These are phyloP conservation scores for Iberis amara DNA, from an alignment of 441 rosid genomes.

Conservation along the genomic window DNA sequence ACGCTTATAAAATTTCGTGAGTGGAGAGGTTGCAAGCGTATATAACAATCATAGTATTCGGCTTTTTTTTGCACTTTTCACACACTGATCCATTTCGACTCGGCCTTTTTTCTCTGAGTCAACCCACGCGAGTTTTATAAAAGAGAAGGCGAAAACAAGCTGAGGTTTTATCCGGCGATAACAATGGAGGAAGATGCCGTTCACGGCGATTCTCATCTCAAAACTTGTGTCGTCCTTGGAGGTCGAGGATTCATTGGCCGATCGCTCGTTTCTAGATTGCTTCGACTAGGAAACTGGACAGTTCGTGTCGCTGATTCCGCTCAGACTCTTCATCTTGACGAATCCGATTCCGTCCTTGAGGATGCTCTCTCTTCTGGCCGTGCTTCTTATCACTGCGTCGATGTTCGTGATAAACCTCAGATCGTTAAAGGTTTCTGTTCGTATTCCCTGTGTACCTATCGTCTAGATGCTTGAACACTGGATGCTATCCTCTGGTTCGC, in stretches of 20 bases:
- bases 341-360: constrained; percentile 46
- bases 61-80: not conserved
- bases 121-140: constrained; percentile 21
- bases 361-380: constrained; percentile 58
- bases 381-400: constrained; percentile 57
- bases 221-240: constrained; percentile 71
- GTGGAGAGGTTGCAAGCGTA: constrained; percentile 16
- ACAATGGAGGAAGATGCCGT: constrained; percentile 39
- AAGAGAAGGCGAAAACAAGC: constrained; percentile 7
- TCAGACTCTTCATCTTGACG: constrained; percentile 41
- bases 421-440: constrained; percentile 50
- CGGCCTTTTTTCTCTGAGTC: too few relatives aligned
- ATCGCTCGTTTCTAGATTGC: constrained; percentile 62
- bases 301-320: constrained; percentile 75
- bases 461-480: too few relatives aligned
- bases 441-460: not conserved
- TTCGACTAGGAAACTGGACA: constrained; percentile 59
- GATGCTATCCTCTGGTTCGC: too few relatives aligned
- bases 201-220: constrained; percentile 38
- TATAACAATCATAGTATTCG: constrained; percentile 1
- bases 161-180: constrained; percentile 24
- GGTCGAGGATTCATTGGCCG: constrained; percentile 79
- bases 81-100: constrained; percentile 25
- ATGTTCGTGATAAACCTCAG: constrained; percentile 53
- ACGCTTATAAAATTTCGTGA: constrained; percentile 12